Percentiles rank a stretch among this genome's conserved stretches.
Conservation (phyloP, 116 monocot genomes). For the Phalaenopsis hybrid region DNA sequence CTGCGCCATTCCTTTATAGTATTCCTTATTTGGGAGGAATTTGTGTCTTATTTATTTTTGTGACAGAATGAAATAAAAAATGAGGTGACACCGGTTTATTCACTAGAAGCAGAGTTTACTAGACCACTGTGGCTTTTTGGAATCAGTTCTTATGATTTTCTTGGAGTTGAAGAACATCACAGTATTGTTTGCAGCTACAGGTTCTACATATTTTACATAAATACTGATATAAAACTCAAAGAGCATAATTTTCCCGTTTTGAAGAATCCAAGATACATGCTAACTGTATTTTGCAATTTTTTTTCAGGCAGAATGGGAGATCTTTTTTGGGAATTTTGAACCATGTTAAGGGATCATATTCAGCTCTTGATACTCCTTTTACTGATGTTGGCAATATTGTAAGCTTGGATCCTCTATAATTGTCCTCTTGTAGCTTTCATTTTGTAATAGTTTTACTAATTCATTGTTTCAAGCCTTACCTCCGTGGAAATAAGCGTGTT, state of each 20-base stretch:
- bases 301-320: conserved; percentile 63
- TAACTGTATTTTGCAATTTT: not conserved
- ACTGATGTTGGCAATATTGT: conserved; percentile 75
- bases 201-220: conserved; percentile 20
- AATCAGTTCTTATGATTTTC: conserved; percentile 81
- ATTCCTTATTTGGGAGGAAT: not conserved
- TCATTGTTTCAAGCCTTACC: not conserved
- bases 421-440: not conserved
- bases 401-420: conserved; percentile 10
- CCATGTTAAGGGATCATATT: conserved; percentile 40
- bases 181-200: conserved; percentile 74
- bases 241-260: not conserved
- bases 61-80: conserved; percentile 69
- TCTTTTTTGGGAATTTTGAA: conserved; percentile 84
- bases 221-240: not conserved
- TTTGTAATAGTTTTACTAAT: not conserved
- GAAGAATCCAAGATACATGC: not conserved
- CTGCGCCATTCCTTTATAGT: not conserved
- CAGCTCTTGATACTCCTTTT: conserved; percentile 61
- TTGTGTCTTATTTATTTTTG: conserved; percentile 8
- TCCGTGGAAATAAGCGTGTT: not conserved
- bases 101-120: conserved; percentile 87
- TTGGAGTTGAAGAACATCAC: conserved; percentile 26
- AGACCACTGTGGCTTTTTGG: conserved; percentile 91
- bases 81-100: conserved; percentile 59